Base-by-base conservation (phyloP, 2,329 filamentous ascomycete genomes). In the Claviceps pazoutovae region DNA sequence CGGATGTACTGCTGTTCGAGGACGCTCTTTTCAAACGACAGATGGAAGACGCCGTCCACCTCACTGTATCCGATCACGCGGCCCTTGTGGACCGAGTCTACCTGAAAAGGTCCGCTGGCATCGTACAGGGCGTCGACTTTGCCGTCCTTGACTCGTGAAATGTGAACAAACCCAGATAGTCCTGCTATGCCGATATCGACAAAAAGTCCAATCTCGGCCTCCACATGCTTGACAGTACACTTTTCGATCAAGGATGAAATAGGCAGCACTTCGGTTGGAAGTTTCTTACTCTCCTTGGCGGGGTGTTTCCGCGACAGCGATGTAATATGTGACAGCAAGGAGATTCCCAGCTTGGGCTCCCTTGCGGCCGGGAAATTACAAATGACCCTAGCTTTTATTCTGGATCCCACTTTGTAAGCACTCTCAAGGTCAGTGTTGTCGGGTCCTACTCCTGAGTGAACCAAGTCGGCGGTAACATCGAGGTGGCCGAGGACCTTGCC, bases 401-500 rank as follows among this genome's bases (percentile, higher is more conserved):
- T 95, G 50, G 83, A 82, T 43, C 89, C 89, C 53, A 87, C 74
- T 64, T 93, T 90, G 73, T 86, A 91, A 63, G 85, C 85, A 47
- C 83, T 80, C 46, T 82, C 80, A 43, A 95, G 70, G 57, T 93
- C 82, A 46, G 80, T 75, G 26, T 80, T 80, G 52, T 79, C 77
- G 43, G 82, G 78, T 3, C 83, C 86, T 49, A 80, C 79, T 38
- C 89, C 89, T 14, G 89, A 95, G 66, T 98, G 93, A 44, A 96
- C 79, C 38, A 91, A 66, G 66, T 98, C 93, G 17, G 91, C 89
- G 1, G 89, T 96, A 11, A 88, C 86, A 68, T 96, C 88, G 23
- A 98, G 71, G 64, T 90, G 81, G 16, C 93, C 94, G 76, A 98
- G 86, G 45, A 97, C 80, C 66, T 96, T 96, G 60, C 93, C 93